Evolutionary conservation across 2,329 filamentous ascomycete species (phyloP), one percentile per base, ranked within the genome.

Genomic region (Arthrobotrys megalospora): DNA sequence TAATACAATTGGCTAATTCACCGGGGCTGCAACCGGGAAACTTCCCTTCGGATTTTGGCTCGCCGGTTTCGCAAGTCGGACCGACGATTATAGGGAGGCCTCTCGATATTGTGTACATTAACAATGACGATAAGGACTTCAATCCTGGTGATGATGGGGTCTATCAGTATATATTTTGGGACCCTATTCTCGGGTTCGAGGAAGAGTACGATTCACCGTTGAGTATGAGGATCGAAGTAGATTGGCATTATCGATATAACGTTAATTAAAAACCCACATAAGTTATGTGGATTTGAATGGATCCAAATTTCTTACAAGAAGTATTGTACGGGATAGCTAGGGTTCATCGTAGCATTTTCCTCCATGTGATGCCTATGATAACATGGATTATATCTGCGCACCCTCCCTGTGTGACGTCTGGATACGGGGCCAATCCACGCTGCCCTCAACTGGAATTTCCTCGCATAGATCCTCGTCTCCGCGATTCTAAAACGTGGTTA

Each of bases 181-280:
- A 1, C 3, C 48, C 45, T 6, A 16, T 1, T 21, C 36, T 32
- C 14, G 19, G 6, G 6, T 38, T 14, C 10, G 16, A 55, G 2
- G 47, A 55, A 19, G 19, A 36, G 21, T 45, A n/a, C 8, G 43
- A 47, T 36, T 12, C 58, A 0, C 58, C 47, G 5, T n/a, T 65
- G 16, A 72, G 69, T 48, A 65, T 65, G 36, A 55, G 38, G 19
- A 58, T 72, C 21, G 19, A 48, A 8, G 38, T 64, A 10, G 41
- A 72, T 65, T 65, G 48, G 60, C 11, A 58, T 28, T 16, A 55
- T 24, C 11, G 69, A 16, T 72, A 72, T 45, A 63, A 24, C 32
- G 55, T 48, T 64, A 64, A 16, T 36, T 16, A 53, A 28, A 2
- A 28, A 2, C 24, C 24, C 24, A 2, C 5, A 2, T 28, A 28